phyloP scores from a whole-genome alignment of 2,329 filamentous ascomycete species.

The Chaetomiaceae sp. region DNA sequence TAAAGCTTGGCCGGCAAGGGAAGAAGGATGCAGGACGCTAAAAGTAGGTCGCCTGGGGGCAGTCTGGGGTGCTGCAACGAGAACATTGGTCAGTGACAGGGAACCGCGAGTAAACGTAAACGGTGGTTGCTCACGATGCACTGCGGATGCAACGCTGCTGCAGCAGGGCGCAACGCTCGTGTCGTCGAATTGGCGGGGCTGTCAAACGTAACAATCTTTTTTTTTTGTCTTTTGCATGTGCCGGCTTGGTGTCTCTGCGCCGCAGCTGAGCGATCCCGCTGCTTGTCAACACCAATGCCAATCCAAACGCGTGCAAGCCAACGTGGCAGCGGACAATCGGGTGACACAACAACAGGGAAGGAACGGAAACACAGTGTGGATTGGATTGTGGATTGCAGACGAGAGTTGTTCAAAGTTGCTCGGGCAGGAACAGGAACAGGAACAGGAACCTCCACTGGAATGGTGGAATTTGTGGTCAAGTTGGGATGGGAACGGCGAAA shows the following conservation, averaged over 20 bases:
- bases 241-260: not conserved
- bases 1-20: conserved; percentile 9
- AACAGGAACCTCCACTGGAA: too few relatives aligned
- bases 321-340: not conserved
- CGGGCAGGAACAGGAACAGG: too few relatives aligned
- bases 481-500: too few relatives aligned
- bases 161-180: conserved; percentile 3
- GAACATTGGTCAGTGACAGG: conserved; percentile 3
- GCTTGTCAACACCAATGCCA: not conserved
- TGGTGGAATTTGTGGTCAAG: too few relatives aligned
- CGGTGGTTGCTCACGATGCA: not conserved
- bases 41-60: conserved; percentile 6
- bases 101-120: conserved; percentile 10
- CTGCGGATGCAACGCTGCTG: conserved; percentile 20
- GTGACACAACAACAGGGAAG: not conserved
- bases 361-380: not conserved
- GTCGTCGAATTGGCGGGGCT: conserved; percentile 6
- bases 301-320: not conserved
- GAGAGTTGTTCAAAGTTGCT: too few relatives aligned
- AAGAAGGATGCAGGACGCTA: conserved; percentile 1
- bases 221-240: conserved; percentile 6
- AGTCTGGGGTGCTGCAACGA: conserved; percentile 2
- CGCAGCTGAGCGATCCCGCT: not conserved
- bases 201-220: conserved; percentile 18
- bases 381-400: too few relatives aligned